Base-by-base conservation (phyloP, 805 yeast genomes). In the Monosporozyma aerobia region DNA sequence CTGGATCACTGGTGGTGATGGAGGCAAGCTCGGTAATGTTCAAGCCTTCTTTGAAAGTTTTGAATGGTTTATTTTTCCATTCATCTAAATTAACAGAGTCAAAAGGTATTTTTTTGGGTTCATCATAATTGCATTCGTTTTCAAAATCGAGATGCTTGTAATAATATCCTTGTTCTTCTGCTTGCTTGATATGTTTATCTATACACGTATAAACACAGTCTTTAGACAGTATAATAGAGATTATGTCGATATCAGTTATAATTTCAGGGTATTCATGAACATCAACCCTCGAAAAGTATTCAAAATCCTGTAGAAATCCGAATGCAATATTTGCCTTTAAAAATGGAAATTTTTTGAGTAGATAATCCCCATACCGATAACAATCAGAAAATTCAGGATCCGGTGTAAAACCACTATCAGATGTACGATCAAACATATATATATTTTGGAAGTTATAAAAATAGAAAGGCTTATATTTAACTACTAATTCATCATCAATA, bases 381-480 rank as follows among this genome's bases (percentile, higher is more conserved):
- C n/a, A n/a, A n/a, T n/a, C n/a, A n/a, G n/a, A n/a, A n/a, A n/a
- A n/a, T n/a, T n/a, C n/a, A n/a, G n/a, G n/a, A n/a, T n/a, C n/a
- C n/a, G n/a, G n/a, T n/a, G n/a, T n/a, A n/a, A n/a, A n/a, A n/a
- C n/a, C n/a, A n/a, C n/a, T n/a, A n/a, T n/a, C n/a, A n/a, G n/a
- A n/a, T n/a, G n/a, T n/a, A n/a, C n/a, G n/a, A n/a, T n/a, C n/a
- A n/a, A n/a, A n/a, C n/a, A n/a, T n/a, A n/a, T n/a, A n/a, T n/a
- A n/a, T n/a, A n/a, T n/a, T n/a, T n/a, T n/a, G 7, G 25, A 9
- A 44, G 25, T 44, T 44, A 44, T 27, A 44, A 23, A 45, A 32
- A 30, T 32, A 57, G 54, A 33, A 41, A 59, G 54, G 51, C 40
- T 48, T 29, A 35, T 48, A 48, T 30, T 27, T 23, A 9, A 10